Conservation (phyloP, 108 stramenopile genomes). For the Fistulifera solaris region DNA sequence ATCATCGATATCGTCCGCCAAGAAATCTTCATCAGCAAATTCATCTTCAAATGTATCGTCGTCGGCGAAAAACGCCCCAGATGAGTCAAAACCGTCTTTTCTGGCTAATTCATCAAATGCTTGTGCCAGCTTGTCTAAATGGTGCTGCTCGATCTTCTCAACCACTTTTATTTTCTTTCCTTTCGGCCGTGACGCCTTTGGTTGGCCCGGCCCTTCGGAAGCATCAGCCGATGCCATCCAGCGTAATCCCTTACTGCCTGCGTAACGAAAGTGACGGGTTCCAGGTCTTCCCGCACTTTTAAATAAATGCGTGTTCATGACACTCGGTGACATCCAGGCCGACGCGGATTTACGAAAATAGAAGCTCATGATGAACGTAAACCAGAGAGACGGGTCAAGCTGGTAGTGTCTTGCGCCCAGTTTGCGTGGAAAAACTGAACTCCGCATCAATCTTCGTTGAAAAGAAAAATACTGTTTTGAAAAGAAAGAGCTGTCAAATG, state of each 20-base stretch:
- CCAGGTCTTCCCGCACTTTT: neutral
- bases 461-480: too few species aligned
- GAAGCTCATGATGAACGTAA: too few species aligned
- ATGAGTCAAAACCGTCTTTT: conserved; percentile 73
- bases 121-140: conserved; percentile 27
- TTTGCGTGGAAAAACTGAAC: too few species aligned
- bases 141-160: conserved; percentile 10
- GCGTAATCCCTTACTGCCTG: too few species aligned
- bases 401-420: too few species aligned
- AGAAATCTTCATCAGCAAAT: conserved; percentile 40
- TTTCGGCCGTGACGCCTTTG: neutral
- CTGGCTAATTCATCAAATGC: conserved; percentile 82
- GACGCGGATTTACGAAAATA: too few species aligned
- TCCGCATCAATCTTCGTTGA: too few species aligned
- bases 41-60: conserved; percentile 72
- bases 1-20: conserved; percentile 25
- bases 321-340: too few species aligned
- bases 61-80: conserved; percentile 42
- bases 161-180: conserved; percentile 10
- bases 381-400: too few species aligned
- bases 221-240: neutral
- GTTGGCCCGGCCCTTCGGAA: neutral
- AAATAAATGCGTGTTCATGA: neutral
- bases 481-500: too few species aligned
- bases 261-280: too few species aligned